Evolutionary conservation across 306 rosid genomes (phyloP), one percentile per base, ranked within the genome.

Genomic region (Gleditsia sinensis): DNA sequence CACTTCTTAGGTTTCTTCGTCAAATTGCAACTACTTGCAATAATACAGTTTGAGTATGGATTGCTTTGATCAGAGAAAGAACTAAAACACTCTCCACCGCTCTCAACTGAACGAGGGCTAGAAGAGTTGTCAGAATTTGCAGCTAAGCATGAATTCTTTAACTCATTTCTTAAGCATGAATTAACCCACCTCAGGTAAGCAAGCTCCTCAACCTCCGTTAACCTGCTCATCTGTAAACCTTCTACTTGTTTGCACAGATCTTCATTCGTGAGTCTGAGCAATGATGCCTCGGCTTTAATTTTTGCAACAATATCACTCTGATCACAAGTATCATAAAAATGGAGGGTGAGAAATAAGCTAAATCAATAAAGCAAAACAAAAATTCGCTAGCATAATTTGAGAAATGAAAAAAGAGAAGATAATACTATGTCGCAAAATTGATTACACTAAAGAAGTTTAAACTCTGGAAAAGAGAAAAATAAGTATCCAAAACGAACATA

Each of bases 121-220:
- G 89, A 82, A 40, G 74, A 53, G 69, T 87, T 89, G 39, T 82
- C 93, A 39, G 90, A 83, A 86, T 78, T 83, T 14, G 49, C 54
- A 7, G 81, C 33, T 34, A 95, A 81, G 80, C 89, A 85, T 30
- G 98, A 85, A 63, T 83, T 90, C 75, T 89, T 88, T 84, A 94
- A 83, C 82, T 94, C 98, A 6, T 71, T 94, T 80, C 92, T 68
- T 60, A 94, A 75, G 78, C 98, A 94, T 14, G 98, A 90, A 83
- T 94, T 94, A 42, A 94, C 98, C 98, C 98, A 94, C 73, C 97
- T 91, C 71, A 94, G 87, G 73, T 94, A 94, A 14, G 98, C 98
- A 56, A 94, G 96, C 78, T 94, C 98, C 82, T 94, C 98, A 71
- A 94, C 98, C 77, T 94, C 98, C 82, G 92, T 90, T 51, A 94